These are phyloP conservation scores for Fraxinus floribunda DNA, from an alignment of 305 asterid species.

Conservation along the genomic window DNA sequence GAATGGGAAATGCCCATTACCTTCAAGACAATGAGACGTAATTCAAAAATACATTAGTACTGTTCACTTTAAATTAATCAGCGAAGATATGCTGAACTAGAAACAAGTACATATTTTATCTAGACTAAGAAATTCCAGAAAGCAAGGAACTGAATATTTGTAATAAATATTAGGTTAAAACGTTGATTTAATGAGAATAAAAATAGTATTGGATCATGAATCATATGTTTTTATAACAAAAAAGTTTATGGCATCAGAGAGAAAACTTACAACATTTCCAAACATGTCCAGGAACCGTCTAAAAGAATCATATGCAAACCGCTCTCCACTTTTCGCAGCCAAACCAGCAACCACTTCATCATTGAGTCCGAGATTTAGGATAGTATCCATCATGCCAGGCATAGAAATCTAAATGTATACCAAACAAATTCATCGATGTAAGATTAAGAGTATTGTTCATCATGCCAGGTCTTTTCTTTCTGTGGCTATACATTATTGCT, in stretches of 20 bases:
- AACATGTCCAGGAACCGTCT: constrained; percentile 95
- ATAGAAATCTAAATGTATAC: constrained; percentile 62
- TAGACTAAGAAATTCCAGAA: not conserved
- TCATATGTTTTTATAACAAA: not conserved
- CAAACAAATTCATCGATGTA: constrained; percentile 3
- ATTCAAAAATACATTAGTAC: not conserved
- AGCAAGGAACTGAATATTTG: not conserved
- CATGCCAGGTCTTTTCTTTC: not conserved
- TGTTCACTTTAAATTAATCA: not conserved
- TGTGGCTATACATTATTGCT: not conserved
- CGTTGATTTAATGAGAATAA: not conserved
- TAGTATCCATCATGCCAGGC: constrained; percentile 99
- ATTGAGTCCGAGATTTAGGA: constrained; percentile 88
- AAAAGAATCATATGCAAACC: constrained; percentile 90
- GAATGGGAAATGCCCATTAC: constrained; percentile 89
- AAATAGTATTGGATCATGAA: not conserved
- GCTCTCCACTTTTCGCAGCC: constrained; percentile 88
- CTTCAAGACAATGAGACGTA: constrained; percentile 35
- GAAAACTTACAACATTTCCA: constrained; percentile 75
- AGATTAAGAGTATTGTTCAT: not conserved
- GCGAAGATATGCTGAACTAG: not conserved
- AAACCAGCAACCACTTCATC: constrained; percentile 84
- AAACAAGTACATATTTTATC: not conserved
- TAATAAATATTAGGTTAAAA: not conserved
- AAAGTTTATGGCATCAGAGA: not conserved